Conservation (phyloP, 1,139 yeast genomes). For the Pichia sp. region DNA sequence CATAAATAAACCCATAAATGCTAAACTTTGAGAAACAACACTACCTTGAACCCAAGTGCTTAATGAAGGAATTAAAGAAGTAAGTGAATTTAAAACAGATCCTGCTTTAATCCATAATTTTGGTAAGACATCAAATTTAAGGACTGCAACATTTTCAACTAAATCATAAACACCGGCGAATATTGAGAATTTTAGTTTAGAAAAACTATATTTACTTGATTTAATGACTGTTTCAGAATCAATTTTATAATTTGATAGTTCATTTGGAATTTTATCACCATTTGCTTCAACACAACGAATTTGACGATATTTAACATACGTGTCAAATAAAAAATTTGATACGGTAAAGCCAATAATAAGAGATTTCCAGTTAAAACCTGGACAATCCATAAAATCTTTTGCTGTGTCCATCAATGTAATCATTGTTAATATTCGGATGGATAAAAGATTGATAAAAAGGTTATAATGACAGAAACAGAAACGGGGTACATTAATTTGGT, state of each 20-base stretch:
- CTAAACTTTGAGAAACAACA: slow-evolving; percentile 17
- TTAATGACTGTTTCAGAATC: slow-evolving; percentile 69
- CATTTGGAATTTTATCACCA: slow-evolving; percentile 51
- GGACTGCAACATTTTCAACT: slow-evolving; percentile 49
- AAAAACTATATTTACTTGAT: slow-evolving; percentile 73
- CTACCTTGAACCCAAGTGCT: slow-evolving; percentile 12
- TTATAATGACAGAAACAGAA: not conserved
- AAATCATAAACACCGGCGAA: slow-evolving; percentile 48
- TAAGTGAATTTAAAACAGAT: slow-evolving; percentile 20
- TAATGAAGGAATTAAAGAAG: slow-evolving; percentile 5
- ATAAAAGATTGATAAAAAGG: not conserved
- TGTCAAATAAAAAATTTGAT: slow-evolving; percentile 69
- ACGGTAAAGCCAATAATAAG: slow-evolving; percentile 69
- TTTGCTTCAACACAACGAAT: slow-evolving; percentile 53
- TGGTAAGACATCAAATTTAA: slow-evolving; percentile 63
- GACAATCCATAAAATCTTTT: slow-evolving; percentile 39
- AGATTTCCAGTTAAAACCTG: slow-evolving; percentile 69
- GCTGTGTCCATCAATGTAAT: slow-evolving; percentile 30
- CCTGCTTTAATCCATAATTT: slow-evolving; percentile 54
- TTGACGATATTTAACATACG: slow-evolving; percentile 72
- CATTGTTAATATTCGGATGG: slow-evolving; percentile 15
- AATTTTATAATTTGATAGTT: slow-evolving; percentile 49
- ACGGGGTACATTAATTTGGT: too few species aligned
- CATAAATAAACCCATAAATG: slow-evolving; percentile 47
- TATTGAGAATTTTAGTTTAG: slow-evolving; percentile 71